Base-by-base conservation (phyloP, 441 rosid species). In the Populus trichocarpa region DNA sequence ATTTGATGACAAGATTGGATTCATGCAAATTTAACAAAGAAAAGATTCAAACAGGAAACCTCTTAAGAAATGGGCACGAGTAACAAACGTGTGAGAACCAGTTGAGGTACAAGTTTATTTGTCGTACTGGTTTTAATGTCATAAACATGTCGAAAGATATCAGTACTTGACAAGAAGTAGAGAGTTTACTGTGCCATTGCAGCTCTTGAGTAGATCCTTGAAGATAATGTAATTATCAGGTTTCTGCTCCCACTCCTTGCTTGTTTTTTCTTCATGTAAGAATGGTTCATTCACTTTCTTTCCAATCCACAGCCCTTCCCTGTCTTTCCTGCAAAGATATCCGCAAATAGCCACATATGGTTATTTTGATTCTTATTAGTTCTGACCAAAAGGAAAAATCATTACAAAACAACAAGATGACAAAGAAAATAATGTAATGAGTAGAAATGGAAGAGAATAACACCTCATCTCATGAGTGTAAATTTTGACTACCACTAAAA, bases 191-290 rank as follows among this genome's bases (percentile, higher is more conserved):
- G 61, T 77, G 69, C 77, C 5, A 8, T 26, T 75, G 87, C 82
- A 73, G 83, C 78, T 84, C 74, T 84, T 75, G 74, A 87, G 85
- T 42, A 86, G 74, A 71, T 81, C 88, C 40, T 76, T 81, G 86
- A 88, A 86, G 83, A 82, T 83, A 78, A 89, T 84, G 77, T 77
- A 86, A 79, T 82, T 76, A 28, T 75, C 73, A 70, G 81, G 80
- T 65, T 69, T 42, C 46, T 69, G 77, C 40, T 71, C 76, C 59
- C 50, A 73, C 78, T 50, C 81, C 66, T 69, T 67, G 33, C 64
- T 46, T 73, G 83, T 73, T 22, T 33, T 76, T 79, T 75, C 81
- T 68, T 66, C 83, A 70, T 64, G 73, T 72, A 81, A 69, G 32
- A 74, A 67, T 75, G 81, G 74, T 5, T 74, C 81, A 28, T 26